Percentiles rank a stretch among this genome's conserved stretches.
These are phyloP conservation scores for Aureobasidium namibiae DNA, from an alignment of 2,329 filamentous ascomycete species.

Conservation along the genomic window DNA sequence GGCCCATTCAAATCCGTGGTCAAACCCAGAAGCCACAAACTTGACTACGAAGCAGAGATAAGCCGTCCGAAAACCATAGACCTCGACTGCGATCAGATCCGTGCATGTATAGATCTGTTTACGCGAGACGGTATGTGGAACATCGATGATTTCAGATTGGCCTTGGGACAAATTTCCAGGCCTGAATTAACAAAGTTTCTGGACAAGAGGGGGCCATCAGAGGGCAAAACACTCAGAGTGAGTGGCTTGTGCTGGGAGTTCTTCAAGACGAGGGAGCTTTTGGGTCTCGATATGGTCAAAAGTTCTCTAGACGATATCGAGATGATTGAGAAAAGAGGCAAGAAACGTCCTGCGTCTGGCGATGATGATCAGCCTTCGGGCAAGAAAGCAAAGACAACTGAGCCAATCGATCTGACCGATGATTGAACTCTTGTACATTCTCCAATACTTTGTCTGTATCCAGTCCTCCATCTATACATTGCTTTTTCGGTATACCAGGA, in stretches of 20 bases:
- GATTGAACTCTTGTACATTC: too few species aligned
- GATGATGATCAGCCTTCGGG: not conserved
- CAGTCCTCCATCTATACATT: too few species aligned
- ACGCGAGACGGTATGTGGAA: not conserved
- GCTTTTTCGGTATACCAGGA: too few species aligned
- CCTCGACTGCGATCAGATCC: not conserved
- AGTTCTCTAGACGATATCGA: not conserved
- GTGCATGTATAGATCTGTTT: not conserved
- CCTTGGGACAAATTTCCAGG: not conserved
- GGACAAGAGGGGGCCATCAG: not conserved
- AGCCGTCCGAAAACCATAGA: not conserved
- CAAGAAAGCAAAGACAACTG: not conserved
- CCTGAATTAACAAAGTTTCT: not conserved
- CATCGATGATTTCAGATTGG: not conserved
- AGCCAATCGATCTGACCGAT: not conserved
- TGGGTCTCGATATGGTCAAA: not conserved
- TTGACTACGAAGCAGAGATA: not conserved
- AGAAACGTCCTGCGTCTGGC: not conserved
- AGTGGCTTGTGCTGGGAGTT: not conserved
- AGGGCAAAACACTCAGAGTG: not conserved
- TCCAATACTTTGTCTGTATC: too few species aligned
- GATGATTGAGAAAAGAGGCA: not conserved
- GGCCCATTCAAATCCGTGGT: not conserved
- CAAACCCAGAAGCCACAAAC: not conserved
- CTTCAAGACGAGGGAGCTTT: not conserved